Evolutionary conservation across 805 yeast genomes (phyloP).

Genomic region (Yarrowia alimentaria): DNA sequence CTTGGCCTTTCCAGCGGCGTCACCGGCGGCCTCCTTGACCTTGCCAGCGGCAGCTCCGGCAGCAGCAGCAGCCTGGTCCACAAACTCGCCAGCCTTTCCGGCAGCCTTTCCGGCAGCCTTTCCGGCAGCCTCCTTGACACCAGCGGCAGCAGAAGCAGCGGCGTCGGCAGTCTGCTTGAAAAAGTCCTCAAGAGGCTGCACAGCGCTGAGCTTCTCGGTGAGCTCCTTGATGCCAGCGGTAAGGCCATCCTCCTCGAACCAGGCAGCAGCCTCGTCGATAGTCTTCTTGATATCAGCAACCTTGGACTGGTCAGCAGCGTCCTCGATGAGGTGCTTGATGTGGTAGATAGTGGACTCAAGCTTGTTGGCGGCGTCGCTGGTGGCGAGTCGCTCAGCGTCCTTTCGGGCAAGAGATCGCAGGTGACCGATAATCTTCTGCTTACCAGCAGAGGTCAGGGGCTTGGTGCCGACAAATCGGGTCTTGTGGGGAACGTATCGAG

Average conservation of each 20-base stretch:
- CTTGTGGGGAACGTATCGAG: constrained; percentile 33
- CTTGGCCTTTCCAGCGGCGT: no score
- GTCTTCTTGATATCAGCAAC: constrained; percentile 46
- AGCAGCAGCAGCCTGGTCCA: constrained; percentile 22
- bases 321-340: constrained; percentile 57
- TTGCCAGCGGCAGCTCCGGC: constrained; percentile 38
- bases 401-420: constrained; percentile 52
- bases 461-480: constrained; percentile 45
- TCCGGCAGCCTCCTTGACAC: neutral
- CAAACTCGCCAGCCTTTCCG: constrained; percentile 16
- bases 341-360: constrained; percentile 74
- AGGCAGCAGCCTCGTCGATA: constrained; percentile 53
- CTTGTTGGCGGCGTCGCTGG: constrained; percentile 61
- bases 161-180: no score
- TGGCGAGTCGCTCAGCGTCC: constrained; percentile 54
- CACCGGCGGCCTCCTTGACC: no score
- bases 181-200: constrained; percentile 10
- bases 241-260: constrained; percentile 75
- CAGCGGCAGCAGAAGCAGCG: no score
- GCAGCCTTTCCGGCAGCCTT: constrained; percentile 35
- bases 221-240: constrained; percentile 40
- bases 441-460: constrained; percentile 51
- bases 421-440: constrained; percentile 47
- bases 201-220: constrained; percentile 12
- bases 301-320: constrained; percentile 47